A percentile compares a stretch with the other conserved stretches of the same genome.
phyloP scores from a whole-genome alignment of 2,329 filamentous ascomycete genomes.

The Colletotrichum spaethianum region DNA sequence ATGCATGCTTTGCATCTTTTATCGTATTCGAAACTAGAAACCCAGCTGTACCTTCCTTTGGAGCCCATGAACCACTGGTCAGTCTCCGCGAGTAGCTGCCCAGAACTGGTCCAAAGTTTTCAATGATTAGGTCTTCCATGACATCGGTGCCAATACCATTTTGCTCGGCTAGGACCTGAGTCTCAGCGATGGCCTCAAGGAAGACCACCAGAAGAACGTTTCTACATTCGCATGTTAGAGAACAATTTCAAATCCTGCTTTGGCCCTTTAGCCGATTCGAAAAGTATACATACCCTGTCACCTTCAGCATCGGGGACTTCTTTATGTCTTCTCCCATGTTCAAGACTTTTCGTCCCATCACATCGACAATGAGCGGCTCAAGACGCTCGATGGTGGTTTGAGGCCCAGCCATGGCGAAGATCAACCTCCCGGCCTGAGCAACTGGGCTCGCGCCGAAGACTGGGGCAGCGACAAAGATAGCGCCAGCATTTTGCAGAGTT shows the following conservation, averaged over 20 bases:
- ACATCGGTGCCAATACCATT: conserved; percentile 55
- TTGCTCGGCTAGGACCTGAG: conserved; percentile 64
- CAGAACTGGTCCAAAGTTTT: conserved; percentile 55
- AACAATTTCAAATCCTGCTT: background rate
- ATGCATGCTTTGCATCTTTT: conserved; percentile 66
- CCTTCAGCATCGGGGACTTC: conserved; percentile 63
- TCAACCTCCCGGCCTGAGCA: conserved; percentile 59
- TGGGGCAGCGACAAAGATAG: conserved; percentile 59
- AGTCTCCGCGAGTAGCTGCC: conserved; percentile 54
- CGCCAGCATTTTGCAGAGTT: conserved; percentile 49
- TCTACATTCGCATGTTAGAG: conserved; percentile 43
- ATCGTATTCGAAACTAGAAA: conserved; percentile 65
- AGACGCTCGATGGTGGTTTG: conserved; percentile 51
- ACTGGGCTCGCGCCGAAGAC: conserved; percentile 66
- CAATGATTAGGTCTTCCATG: conserved; percentile 59
- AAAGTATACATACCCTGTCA: conserved; percentile 54
- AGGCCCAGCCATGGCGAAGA: conserved; percentile 62
- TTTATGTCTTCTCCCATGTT: conserved; percentile 58
- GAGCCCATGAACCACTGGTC: conserved; percentile 56
- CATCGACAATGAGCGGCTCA: conserved; percentile 56
- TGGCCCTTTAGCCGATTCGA: background rate
- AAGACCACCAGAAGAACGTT: conserved; percentile 64
- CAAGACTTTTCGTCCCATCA: conserved; percentile 59
- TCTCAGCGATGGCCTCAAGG: conserved; percentile 63
- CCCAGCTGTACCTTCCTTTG: conserved; percentile 54